A percentile compares a stretch with the other conserved stretches of the same genome.
phyloP scores from a whole-genome alignment of 345 rosid genomes.

The Geranium brycei region DNA sequence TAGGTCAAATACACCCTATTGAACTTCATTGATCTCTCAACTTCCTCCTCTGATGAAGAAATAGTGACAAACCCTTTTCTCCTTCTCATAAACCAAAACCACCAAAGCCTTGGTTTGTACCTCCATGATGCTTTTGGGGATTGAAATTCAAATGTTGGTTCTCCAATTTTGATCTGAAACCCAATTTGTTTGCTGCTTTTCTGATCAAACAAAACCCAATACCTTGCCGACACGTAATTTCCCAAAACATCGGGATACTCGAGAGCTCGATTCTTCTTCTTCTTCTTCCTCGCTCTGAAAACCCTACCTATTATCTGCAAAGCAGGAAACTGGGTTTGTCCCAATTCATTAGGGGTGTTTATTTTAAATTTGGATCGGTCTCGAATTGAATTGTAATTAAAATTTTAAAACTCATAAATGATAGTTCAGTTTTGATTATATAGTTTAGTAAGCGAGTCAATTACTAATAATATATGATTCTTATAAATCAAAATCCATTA shows the following conservation, averaged over 20 bases:
- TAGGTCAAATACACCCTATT: constrained; percentile 44
- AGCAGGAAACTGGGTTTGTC: constrained; percentile 20
- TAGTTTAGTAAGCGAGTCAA: too few species aligned
- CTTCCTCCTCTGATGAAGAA: constrained; percentile 29
- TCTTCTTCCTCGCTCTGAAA: constrained; percentile 13
- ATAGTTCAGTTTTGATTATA: too few species aligned
- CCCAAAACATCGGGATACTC: constrained; percentile 11
- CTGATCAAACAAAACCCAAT: constrained; percentile 42
- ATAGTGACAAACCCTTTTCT: constrained; percentile 20
- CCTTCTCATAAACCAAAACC: constrained; percentile 24
- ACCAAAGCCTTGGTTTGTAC: constrained; percentile 21
- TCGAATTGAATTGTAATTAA: too few species aligned
- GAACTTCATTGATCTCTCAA: constrained; percentile 20
- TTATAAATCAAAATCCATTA: too few species aligned
- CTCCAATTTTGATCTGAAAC: constrained; percentile 36
- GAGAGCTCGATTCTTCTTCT: constrained; percentile 12
- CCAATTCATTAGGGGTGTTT: background rate
- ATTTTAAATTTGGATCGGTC: too few species aligned
- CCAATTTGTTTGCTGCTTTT: constrained; percentile 32
- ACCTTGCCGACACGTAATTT: constrained; percentile 23
- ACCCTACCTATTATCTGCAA: constrained; percentile 39
- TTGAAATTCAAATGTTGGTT: constrained; percentile 14
- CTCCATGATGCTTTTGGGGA: constrained; percentile 12
- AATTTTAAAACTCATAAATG: too few species aligned
- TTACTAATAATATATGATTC: too few species aligned